A percentile compares a stretch with the other conserved stretches of the same genome.
Evolutionary conservation across 371 early-diverging fungal species (phyloP).

Genomic region (Rhizomucor miehei): DNA sequence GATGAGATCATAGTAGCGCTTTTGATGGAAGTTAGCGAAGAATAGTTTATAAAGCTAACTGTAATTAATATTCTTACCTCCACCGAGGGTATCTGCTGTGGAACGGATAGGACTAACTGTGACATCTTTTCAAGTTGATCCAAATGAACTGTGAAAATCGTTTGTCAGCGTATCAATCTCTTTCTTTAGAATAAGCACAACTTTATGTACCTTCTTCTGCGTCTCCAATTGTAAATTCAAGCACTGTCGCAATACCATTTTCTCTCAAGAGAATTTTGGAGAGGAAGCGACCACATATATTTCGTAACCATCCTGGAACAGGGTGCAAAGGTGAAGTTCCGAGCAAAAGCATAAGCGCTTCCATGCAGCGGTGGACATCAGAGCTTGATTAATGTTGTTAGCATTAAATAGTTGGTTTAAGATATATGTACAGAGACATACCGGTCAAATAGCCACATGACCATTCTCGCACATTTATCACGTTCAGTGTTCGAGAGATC

Average conservation of each 20-base stretch:
- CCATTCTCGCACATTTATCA: conserved; percentile 49
- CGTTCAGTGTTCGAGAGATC: conserved; percentile 28
- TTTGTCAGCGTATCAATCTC: neutral
- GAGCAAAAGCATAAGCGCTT: conserved; percentile 60
- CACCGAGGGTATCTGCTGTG: conserved; percentile 57
- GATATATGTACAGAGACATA: no score
- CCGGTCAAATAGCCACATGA: conserved; percentile 44
- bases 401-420: no score
- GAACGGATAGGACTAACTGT: conserved; percentile 62
- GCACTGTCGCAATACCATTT: conserved; percentile 58
- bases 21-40: neutral
- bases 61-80: conserved; percentile 26
- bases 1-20: conserved; percentile 56
- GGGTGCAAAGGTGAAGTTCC: conserved; percentile 56
- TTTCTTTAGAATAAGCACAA: neutral
- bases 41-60: neutral
- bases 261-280: conserved; percentile 61
- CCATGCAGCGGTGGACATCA: conserved; percentile 55
- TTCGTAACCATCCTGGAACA: conserved; percentile 60
- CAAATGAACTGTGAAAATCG: conserved; percentile 39
- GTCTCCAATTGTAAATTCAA: conserved; percentile 64
- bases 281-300: conserved; percentile 63
- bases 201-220: conserved; percentile 32
- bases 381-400: conserved; percentile 14
- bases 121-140: conserved; percentile 63